A percentile compares a stretch with the other conserved stretches of the same genome.
Conservation (phyloP, 1,284 basidiomycete species). For the Butyriboletus appendiculatus region DNA sequence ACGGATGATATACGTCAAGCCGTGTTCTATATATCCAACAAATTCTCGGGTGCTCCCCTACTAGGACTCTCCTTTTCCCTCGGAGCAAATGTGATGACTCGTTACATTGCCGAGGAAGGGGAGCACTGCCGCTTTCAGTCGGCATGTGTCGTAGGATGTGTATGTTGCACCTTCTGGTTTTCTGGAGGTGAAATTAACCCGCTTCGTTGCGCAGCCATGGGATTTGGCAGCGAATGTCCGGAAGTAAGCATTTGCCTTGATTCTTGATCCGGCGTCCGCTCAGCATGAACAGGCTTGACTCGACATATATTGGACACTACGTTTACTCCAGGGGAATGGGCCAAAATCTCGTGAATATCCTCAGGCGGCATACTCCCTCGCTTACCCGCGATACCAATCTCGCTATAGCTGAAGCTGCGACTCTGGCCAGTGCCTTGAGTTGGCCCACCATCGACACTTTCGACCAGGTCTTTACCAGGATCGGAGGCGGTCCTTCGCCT, state of each 20-base stretch:
- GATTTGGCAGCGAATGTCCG: constrained; percentile 62
- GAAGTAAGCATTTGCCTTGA: constrained; percentile 42
- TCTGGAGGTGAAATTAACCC: constrained; percentile 12
- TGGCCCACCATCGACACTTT: constrained; percentile 61
- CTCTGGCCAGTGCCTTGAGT: constrained; percentile 46
- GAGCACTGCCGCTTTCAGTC: constrained; percentile 73
- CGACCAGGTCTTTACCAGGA: constrained; percentile 68
- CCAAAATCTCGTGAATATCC: constrained; percentile 68
- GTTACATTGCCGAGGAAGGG: constrained; percentile 89
- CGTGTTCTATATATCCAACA: constrained; percentile 71
- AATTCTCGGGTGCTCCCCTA: constrained; percentile 81
- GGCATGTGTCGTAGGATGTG: constrained; percentile 81
- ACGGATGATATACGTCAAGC: constrained; percentile 88
- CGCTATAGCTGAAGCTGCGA: constrained; percentile 49
- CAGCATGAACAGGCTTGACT: constrained; percentile 52
- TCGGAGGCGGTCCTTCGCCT: constrained; percentile 78
- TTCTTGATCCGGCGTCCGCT: constrained; percentile 16
- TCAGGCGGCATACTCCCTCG: constrained; percentile 59
- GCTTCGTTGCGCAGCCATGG: constrained; percentile 61
- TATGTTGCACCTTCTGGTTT: constrained; percentile 39
- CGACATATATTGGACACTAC: constrained; percentile 62
- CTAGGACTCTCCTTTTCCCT: constrained; percentile 93
- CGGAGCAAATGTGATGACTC: constrained; percentile 90
- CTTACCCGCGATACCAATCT: constrained; percentile 55
- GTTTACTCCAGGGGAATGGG: constrained; percentile 88